Conservation (phyloP, 768 basidiomycete genomes). For the Cubamyces sp. region DNA sequence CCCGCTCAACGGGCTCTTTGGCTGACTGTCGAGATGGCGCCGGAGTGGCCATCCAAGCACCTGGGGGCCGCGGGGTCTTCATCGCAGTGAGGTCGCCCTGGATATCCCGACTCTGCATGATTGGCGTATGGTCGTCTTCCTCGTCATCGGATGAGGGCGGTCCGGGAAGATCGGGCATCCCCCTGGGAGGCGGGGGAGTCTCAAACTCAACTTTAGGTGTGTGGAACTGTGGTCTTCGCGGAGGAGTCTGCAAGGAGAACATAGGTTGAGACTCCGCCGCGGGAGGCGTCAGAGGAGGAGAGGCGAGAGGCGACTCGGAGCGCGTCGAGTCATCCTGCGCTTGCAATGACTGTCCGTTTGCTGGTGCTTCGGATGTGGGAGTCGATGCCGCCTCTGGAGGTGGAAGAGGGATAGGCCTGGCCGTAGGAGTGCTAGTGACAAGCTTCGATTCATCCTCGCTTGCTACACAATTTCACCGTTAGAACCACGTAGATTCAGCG, state of each 20-base stretch:
- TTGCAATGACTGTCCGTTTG: background rate
- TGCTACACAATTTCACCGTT: constrained; percentile 29
- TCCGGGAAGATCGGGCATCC: constrained; percentile 67
- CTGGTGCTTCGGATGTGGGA: background rate
- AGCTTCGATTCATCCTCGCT: constrained; percentile 43
- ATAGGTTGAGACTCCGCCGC: constrained; percentile 3
- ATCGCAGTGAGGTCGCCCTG: constrained; percentile 37
- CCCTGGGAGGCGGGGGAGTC: constrained; percentile 66
- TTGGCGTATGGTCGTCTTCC: constrained; percentile 38
- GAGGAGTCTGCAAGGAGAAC: constrained; percentile 50
- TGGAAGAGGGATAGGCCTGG: constrained; percentile 26
- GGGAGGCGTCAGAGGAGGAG: constrained; percentile 42
- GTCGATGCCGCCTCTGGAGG: constrained; percentile 21
- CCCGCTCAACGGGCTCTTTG: constrained; percentile 20
- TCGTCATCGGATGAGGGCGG: constrained; percentile 62
- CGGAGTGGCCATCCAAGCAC: constrained; percentile 50
- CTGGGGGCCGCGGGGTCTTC: constrained; percentile 52
- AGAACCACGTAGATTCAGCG: background rate
- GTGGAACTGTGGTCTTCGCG: constrained; percentile 45
- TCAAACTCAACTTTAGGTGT: constrained; percentile 52
- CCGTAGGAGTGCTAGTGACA: constrained; percentile 30
- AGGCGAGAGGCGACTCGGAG: constrained; percentile 30
- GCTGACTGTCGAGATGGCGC: constrained; percentile 30
- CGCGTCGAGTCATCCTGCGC: background rate
- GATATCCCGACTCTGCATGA: constrained; percentile 24